Percentiles rank a stretch among this genome's conserved stretches.
phyloP scores from a whole-genome alignment of 768 basidiomycete genomes.

The Lentinus tigrinus region DNA sequence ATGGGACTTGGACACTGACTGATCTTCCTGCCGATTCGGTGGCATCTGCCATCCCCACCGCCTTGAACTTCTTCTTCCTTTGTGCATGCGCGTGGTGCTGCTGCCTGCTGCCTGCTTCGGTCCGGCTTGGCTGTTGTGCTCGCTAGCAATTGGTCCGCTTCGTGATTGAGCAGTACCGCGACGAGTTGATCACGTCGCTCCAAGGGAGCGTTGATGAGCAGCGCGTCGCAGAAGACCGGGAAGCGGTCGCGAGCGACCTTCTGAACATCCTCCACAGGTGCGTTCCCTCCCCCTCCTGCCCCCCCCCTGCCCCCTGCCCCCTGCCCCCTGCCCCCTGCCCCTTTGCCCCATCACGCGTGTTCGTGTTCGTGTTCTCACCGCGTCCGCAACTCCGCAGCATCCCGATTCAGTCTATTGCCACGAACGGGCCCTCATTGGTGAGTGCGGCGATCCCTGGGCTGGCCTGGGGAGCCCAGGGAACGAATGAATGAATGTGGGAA shows the following conservation, averaged over 20 bases:
- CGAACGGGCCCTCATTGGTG: conserved; percentile 79
- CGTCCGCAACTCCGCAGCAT: conserved; percentile 49
- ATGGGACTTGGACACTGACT: too few species aligned
- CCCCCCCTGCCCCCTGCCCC: too few species aligned
- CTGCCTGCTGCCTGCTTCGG: neutral
- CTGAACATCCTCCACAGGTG: conserved; percentile 83
- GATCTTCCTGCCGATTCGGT: conserved; percentile 1
- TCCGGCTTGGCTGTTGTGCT: neutral
- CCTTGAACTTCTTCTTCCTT: too few species aligned
- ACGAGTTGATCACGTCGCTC: conserved; percentile 73
- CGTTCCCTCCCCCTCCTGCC: too few species aligned
- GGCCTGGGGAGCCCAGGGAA: neutral
- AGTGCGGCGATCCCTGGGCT: conserved; percentile 17
- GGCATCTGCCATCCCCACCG: too few species aligned
- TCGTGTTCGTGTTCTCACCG: conserved; percentile 3
- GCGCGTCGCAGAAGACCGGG: conserved; percentile 69
- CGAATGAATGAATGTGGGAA: neutral
- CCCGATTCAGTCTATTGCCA: conserved; percentile 90
- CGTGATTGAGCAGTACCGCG: conserved; percentile 89
- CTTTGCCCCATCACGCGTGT: neutral
- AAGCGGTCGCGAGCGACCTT: conserved; percentile 84
- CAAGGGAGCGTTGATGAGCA: conserved; percentile 65
- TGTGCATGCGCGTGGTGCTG: too few species aligned
- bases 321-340: too few species aligned
- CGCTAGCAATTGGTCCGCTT: conserved; percentile 87